Conservation (phyloP, 2,329 filamentous ascomycete species). For the Drechslera avenae region DNA sequence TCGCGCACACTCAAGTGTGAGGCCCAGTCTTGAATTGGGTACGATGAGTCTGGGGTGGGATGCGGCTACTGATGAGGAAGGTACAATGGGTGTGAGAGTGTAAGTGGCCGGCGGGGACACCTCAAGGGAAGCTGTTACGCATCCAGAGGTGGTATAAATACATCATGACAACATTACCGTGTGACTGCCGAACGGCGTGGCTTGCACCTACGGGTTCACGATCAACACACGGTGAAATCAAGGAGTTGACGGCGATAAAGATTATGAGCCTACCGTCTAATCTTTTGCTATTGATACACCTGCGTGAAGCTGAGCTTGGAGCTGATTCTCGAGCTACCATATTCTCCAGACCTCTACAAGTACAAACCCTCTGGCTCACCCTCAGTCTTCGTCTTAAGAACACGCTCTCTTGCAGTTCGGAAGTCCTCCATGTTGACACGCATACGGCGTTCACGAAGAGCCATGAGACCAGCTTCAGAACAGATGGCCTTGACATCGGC, state of each 20-base stretch:
- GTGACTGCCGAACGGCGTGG: neutral
- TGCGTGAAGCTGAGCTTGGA: constrained; percentile 10
- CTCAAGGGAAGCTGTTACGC: no score
- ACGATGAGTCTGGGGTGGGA: no score
- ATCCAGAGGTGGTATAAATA: no score
- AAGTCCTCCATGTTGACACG: constrained; percentile 99
- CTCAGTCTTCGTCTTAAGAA: constrained; percentile 98
- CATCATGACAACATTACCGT: no score
- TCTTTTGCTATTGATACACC: constrained; percentile 21
- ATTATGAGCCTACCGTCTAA: constrained; percentile 14
- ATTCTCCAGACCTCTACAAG: constrained; percentile 65
- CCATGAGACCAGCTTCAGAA: constrained; percentile 93
- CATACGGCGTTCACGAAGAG: constrained; percentile 93
- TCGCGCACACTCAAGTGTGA: no score
- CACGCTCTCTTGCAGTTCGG: constrained; percentile 85
- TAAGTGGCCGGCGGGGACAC: no score
- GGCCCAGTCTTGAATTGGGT: no score
- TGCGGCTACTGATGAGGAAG: no score
- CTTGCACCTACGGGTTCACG: neutral
- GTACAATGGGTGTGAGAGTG: no score
- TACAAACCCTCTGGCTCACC: constrained; percentile 98
- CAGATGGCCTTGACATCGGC: constrained; percentile 99
- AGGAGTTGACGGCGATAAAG: neutral
- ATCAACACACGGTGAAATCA: neutral
- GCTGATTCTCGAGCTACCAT: constrained; percentile 4